These are phyloP conservation scores for Fusarium anguioides DNA, from an alignment of 2,329 filamentous ascomycete genomes.

Conservation along the genomic window DNA sequence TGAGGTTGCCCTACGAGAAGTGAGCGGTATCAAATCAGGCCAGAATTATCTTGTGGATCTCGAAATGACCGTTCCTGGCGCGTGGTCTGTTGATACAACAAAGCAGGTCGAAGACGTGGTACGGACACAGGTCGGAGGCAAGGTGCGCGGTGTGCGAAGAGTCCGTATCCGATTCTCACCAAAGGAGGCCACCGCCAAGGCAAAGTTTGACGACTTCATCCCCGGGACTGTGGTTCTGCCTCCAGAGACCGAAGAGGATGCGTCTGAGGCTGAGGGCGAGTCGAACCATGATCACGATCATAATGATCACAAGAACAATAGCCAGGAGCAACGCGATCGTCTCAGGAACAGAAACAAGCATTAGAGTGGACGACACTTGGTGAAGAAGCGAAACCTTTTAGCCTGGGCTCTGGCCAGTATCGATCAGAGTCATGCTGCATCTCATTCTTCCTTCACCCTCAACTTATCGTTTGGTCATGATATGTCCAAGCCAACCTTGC, in stretches of 20 bases:
- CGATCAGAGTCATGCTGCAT: constrained; percentile 4
- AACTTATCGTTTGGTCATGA: neutral
- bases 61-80: constrained; percentile 81
- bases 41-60: constrained; percentile 96
- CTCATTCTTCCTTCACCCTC: neutral
- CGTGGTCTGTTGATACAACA: constrained; percentile 79
- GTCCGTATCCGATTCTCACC: constrained; percentile 87
- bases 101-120: constrained; percentile 78
- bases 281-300: constrained; percentile 55
- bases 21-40: constrained; percentile 93
- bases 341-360: constrained; percentile 48
- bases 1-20: constrained; percentile 76
- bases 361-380: constrained; percentile 27
- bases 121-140: constrained; percentile 76
- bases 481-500: constrained; percentile 12
- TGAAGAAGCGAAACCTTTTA: constrained; percentile 7
- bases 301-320: constrained; percentile 48
- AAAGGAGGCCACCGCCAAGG: constrained; percentile 67
- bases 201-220: constrained; percentile 83
- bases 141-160: constrained; percentile 84
- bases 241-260: constrained; percentile 65
- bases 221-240: constrained; percentile 72
- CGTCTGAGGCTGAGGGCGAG: constrained; percentile 36
- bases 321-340: constrained; percentile 37
- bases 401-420: constrained; percentile 5